These are phyloP conservation scores for Jacaranda mimosifolia DNA, from an alignment of 257 asterid genomes.

Conservation along the genomic window DNA sequence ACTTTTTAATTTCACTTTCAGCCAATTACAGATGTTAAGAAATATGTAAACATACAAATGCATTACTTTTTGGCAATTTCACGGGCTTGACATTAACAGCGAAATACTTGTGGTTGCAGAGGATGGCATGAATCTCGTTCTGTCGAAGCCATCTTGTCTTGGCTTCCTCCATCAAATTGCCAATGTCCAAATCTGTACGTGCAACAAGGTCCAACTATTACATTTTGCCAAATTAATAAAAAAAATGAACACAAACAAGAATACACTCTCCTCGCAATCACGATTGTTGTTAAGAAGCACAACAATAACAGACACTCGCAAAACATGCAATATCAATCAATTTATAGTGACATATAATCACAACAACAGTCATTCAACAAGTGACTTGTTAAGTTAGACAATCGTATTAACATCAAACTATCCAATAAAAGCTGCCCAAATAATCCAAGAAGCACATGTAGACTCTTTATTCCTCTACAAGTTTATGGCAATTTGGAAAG, in stretches of 20 bases:
- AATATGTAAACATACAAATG: conserved; percentile 33
- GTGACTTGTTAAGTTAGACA: not conserved
- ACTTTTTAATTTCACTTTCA: conserved; percentile 23
- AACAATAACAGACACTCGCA: not conserved
- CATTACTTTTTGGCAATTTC: conserved; percentile 84
- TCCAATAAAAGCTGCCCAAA: conserved; percentile 14
- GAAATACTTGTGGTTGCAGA: conserved; percentile 77
- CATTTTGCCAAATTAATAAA: conserved; percentile 14
- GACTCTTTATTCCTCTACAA: conserved; percentile 23
- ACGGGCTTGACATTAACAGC: conserved; percentile 85
- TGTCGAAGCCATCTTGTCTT: conserved; percentile 88
- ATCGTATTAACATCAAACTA: not conserved
- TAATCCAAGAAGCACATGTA: conserved; percentile 19
- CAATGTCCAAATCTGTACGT: conserved; percentile 82
- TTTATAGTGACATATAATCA: conserved; percentile 10
- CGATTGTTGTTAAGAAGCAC: conserved; percentile 11
- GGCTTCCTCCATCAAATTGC: conserved; percentile 76
- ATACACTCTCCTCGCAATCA: conserved; percentile 5
- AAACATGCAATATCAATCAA: conserved; percentile 21
- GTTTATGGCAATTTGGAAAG: conserved; percentile 8
- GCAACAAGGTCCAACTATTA: conserved; percentile 31
- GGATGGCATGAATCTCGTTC: conserved; percentile 95
- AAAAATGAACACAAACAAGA: conserved; percentile 18
- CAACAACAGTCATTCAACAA: not conserved
- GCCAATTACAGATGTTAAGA: conserved; percentile 12